A percentile compares a stretch with the other conserved stretches of the same genome.
phyloP scores from a whole-genome alignment of 1,284 basidiomycete species.

The Puccinia novopanici region DNA sequence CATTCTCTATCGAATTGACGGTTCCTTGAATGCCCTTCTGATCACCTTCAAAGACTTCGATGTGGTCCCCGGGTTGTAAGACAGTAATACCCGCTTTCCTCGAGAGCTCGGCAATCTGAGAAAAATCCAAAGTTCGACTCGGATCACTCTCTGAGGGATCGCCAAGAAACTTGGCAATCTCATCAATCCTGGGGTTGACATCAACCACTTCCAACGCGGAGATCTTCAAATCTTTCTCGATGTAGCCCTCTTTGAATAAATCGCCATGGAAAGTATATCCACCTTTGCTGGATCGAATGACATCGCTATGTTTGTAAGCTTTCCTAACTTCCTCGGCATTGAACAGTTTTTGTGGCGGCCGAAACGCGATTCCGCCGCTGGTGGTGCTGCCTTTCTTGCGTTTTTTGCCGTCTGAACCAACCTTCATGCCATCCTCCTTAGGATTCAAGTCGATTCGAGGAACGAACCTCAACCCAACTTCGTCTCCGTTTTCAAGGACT shows the following conservation, averaged over 20 bases:
- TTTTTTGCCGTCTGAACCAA: constrained; percentile 64
- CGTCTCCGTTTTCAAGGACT: constrained; percentile 88
- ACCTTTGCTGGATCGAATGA: constrained; percentile 67
- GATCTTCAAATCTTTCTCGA: constrained; percentile 92
- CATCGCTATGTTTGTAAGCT: constrained; percentile 76
- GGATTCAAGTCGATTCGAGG: constrained; percentile 95
- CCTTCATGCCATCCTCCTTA: constrained; percentile 69
- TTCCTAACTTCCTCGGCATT: constrained; percentile 89
- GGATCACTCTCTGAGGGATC: constrained; percentile 62
- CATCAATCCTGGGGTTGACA: constrained; percentile 91
- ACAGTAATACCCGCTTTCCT: constrained; percentile 81
- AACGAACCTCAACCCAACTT: constrained; percentile 88
- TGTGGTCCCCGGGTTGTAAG: constrained; percentile 93
- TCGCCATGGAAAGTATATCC: constrained; percentile 85
- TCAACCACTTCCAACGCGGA: constrained; percentile 79
- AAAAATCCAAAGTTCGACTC: constrained; percentile 67
- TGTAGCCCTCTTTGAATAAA: constrained; percentile 89
- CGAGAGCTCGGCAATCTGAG: constrained; percentile 82
- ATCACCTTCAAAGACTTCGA: constrained; percentile 96
- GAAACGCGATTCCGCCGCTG: constrained; percentile 63
- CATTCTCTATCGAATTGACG: constrained; percentile 83
- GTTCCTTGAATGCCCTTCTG: constrained; percentile 88
- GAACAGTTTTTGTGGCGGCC: constrained; percentile 89
- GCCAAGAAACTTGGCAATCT: constrained; percentile 78
- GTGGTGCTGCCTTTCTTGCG: constrained; percentile 68